A percentile compares a stretch with the other conserved stretches of the same genome.
Conservation (phyloP, 2,329 filamentous ascomycete genomes). For the Xylaria sp. region DNA sequence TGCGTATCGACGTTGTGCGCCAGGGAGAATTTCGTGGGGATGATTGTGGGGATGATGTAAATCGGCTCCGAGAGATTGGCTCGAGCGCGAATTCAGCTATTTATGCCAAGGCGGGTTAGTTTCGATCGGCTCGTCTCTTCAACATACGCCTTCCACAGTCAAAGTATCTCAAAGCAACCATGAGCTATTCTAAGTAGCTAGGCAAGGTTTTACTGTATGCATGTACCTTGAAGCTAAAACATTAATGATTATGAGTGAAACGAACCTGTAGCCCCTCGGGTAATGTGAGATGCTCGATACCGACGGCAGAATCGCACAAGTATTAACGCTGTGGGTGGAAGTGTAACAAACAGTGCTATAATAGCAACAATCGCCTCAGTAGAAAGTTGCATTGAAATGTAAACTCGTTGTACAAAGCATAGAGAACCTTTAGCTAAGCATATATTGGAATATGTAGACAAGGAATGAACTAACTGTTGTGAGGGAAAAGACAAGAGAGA, state of each 20-base stretch:
- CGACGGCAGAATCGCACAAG: background rate
- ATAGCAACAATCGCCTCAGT: slow-evolving; percentile 8
- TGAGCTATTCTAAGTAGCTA: background rate
- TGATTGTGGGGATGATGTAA: background rate
- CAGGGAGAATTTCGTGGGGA: background rate
- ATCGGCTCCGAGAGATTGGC: background rate
- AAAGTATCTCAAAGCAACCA: background rate
- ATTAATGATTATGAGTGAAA: background rate
- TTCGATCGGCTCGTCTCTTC: background rate
- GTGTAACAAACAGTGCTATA: slow-evolving; percentile 1
- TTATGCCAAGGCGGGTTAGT: background rate
- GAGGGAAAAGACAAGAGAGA: too few relatives aligned
- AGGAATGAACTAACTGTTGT: too few relatives aligned
- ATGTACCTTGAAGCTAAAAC: background rate
- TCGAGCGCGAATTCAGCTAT: background rate
- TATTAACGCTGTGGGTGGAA: background rate
- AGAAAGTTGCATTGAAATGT: background rate
- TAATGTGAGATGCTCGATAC: background rate
- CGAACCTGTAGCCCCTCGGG: background rate
- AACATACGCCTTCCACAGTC: background rate
- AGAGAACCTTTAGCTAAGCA: too few relatives aligned
- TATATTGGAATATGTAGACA: too few relatives aligned
- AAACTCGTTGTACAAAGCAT: background rate
- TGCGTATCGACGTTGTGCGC: background rate
- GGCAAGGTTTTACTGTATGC: too few relatives aligned